Conservation (phyloP, 345 rosid species). For the Lenwebbia sp. region DNA sequence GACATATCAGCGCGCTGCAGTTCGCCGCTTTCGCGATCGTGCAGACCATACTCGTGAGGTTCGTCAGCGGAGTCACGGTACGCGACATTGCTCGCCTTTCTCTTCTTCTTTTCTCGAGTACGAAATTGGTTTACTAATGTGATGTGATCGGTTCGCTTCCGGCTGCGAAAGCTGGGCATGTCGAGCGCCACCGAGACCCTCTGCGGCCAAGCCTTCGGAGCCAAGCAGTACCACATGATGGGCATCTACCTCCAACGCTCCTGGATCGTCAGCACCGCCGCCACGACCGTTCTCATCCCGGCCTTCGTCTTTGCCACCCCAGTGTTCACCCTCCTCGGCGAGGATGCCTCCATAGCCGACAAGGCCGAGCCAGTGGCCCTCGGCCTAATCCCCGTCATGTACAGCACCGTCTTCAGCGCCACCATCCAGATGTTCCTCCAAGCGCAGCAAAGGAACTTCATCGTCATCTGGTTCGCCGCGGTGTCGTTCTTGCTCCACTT, state of each 20-base stretch:
- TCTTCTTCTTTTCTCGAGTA: no score
- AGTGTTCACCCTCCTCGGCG: constrained; percentile 7
- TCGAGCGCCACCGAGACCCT: constrained; percentile 28
- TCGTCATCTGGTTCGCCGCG: constrained; percentile 10
- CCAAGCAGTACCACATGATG: constrained; percentile 25
- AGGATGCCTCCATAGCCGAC: constrained; percentile 2
- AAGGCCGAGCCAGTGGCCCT: constrained; percentile 7
- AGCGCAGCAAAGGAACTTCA: constrained; percentile 13
- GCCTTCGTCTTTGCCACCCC: constrained; percentile 14
- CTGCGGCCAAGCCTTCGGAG: constrained; percentile 34
- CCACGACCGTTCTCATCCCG: constrained; percentile 12
- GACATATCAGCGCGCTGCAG: constrained; percentile 3
- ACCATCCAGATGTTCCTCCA: constrained; percentile 20
- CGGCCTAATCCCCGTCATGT: constrained; percentile 19
- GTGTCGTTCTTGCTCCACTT: constrained; percentile 4
- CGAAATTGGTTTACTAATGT: background rate
- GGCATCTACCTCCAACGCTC: constrained; percentile 29
- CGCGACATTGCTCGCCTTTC: background rate
- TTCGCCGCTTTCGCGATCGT: constrained; percentile 11
- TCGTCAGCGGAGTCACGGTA: constrained; percentile 12
- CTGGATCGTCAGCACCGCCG: constrained; percentile 12
- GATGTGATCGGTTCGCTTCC: background rate
- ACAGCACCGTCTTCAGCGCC: constrained; percentile 7
- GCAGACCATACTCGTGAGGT: constrained; percentile 12
- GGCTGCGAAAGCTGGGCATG: constrained; percentile 16